Evolutionary conservation across 1,139 yeast genomes (phyloP).

Genomic region (Pichia sp.): DNA sequence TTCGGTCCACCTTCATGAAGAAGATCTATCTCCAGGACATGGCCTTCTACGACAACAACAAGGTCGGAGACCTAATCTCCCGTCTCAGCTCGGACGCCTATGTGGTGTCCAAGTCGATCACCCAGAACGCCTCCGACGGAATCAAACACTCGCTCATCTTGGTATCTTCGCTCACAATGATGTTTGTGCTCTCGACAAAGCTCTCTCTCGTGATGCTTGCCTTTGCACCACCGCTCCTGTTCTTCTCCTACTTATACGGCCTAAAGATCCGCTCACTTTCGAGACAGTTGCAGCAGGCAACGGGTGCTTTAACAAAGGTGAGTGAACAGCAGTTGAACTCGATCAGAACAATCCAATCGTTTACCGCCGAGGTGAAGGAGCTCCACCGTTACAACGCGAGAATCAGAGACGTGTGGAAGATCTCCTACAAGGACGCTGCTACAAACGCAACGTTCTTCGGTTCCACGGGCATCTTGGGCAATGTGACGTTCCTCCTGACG

Average conservation of each 20-base stretch:
- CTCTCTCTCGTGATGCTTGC: conserved; percentile 71
- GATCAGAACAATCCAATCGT: conserved; percentile 80
- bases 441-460: conserved; percentile 76
- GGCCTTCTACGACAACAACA: conserved; percentile 86
- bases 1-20: conserved; percentile 72
- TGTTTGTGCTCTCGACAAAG: conserved; percentile 81
- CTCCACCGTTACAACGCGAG: conserved; percentile 60
- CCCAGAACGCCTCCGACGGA: conserved; percentile 91
- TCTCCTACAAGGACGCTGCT: conserved; percentile 77
- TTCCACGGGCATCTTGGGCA: conserved; percentile 76
- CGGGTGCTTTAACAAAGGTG: conserved; percentile 82
- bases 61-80: conserved; percentile 91
- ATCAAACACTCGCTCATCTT: conserved; percentile 77
- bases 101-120: conserved; percentile 79
- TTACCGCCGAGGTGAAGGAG: conserved; percentile 77
- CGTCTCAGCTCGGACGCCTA: conserved; percentile 86
- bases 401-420: conserved; percentile 65
- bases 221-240: conserved; percentile 75
- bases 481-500: conserved; percentile 69
- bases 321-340: conserved; percentile 91
- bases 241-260: conserved; percentile 77
- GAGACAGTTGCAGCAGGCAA: conserved; percentile 73
- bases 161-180: conserved; percentile 76
- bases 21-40: conserved; percentile 82
- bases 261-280: conserved; percentile 72